Base-by-base conservation (phyloP, 257 asterid species). In the Primulina huaijiensis region DNA sequence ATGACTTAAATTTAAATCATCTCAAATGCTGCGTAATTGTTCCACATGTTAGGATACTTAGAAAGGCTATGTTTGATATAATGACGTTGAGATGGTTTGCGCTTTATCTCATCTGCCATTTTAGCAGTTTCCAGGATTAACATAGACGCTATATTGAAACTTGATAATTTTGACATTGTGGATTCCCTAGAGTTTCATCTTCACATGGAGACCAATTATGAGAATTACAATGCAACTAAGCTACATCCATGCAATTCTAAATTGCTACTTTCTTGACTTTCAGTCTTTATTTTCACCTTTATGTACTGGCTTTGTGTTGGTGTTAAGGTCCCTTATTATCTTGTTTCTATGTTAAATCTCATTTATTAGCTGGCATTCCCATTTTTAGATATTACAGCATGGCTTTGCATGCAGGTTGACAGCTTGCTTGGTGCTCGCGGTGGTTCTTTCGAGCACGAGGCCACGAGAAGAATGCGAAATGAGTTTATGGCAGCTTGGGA, bases 401-500 rank as follows among this genome's bases (percentile, higher is more conserved):
- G 81, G 71, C 67, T 75, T 69, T 34, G 74, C 40, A 61, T 74
- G 74, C 80, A 93, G 99, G 97, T 94, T 67, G 99, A 94, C 83
- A 94, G 99, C 81, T 86, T 94, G 86, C 96, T 94, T 56, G 99
- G 99, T 81, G 97, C 99, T 72, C 97, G 99, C 69, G 99, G 99
- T 9, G 97, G 99, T 78, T 77, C 95, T 60, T 83, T 75, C 57
- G 99, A 91, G 88, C 99, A 94, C n/a, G 99, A 94, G 86, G 97
- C 99, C 17, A 94, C 97, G 43, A 89, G 99, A 87, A 86, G 97
- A 81, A 91, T 94, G 99, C 80, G 97, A 27, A 94, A 94, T 72
- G 97, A 94, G 81, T 94, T 94, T 72, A 94, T 94, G 99, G 92
- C 99, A 30, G 97, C 99, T 57, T 94, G 99, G 99, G 99, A 94